Base-by-base conservation (phyloP, 768 basidiomycete genomes). In the Xerocomellus chrysenteron region DNA sequence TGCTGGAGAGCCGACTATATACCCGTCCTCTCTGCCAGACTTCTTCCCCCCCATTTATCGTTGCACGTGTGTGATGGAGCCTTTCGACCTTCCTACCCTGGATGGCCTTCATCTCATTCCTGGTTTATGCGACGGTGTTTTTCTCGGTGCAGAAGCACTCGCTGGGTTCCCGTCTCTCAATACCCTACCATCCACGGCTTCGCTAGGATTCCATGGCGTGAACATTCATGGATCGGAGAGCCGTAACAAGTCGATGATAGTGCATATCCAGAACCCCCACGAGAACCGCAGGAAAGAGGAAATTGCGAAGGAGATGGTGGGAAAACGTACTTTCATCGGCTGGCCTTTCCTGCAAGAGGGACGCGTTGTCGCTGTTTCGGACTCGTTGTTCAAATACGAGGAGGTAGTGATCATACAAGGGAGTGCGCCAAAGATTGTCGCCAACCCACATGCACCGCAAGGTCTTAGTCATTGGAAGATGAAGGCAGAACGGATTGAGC, bases 311-410 rank as follows among this genome's bases (percentile, higher is more conserved):
- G 79, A 81, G 66, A 80, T 92, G 77, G 75, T 98, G 44, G 93
- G 90, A 16, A 76, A 87, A 67, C 81, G 89, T 41, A 84, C 82
- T 1, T 98, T 90, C 68, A 76, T 87, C 54, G 86, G 87, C 26
- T 99, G 96, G 95, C 97, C 97, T 0, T 98, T 95, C 80, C 74
- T 99, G 41, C 90, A 90, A 63, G 97, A 99, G 74, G 96, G 92
- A 2, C 74, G 85, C 62, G 93, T 98, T 2, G 85, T 87, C 2
- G 88, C 87, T 17, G 80, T 98, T 8, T 95, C 93, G 17, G 96
- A 98, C 69, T 80, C 85, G 36, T 68, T 89, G 58, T 92, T 94
- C 83, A 88, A 83, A 69, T 95, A 95, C 67, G 92, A 95, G 74
- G 84, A 84, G 73, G 69, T 84, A 63, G 65, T 69, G 5, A 69